Conservation (phyloP, 345 rosid species). For the Zanthoxylum bungeanum region DNA sequence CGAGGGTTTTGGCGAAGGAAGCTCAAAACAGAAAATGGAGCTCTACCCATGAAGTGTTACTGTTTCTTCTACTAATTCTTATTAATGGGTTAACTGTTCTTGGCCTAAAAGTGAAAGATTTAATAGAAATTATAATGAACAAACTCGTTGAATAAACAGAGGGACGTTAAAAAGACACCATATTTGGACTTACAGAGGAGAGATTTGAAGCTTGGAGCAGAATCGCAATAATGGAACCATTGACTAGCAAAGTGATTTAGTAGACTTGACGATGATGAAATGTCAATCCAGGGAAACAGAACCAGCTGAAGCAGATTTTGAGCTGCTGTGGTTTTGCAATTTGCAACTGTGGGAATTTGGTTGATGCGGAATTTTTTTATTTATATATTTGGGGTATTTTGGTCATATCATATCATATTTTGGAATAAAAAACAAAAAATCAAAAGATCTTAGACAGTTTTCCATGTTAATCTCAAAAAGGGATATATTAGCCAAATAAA, state of each 20-base stretch:
- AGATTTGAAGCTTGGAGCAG: background rate
- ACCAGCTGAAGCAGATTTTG: background rate
- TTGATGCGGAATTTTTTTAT: background rate
- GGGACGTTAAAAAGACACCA: background rate
- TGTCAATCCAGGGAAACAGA: background rate
- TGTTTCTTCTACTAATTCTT: background rate
- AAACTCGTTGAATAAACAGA: background rate
- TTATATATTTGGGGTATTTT: background rate
- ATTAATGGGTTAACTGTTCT: background rate
- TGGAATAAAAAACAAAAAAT: background rate
- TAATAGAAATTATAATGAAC: background rate
- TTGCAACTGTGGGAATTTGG: background rate
- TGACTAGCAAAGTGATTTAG: no score
- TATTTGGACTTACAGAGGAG: background rate
- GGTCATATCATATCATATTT: background rate
- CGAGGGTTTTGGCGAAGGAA: slow-evolving; percentile 28
- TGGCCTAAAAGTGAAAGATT: background rate
- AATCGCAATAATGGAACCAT: background rate
- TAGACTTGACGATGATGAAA: no score
- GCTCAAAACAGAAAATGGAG: slow-evolving; percentile 22
- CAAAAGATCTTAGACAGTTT: background rate
- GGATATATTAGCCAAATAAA: background rate
- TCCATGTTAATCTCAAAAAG: background rate
- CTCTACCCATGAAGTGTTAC: slow-evolving; percentile 35
- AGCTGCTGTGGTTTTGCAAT: no score